Base-by-base conservation (phyloP, 768 basidiomycete species). In the Mycena rebaudengoi region DNA sequence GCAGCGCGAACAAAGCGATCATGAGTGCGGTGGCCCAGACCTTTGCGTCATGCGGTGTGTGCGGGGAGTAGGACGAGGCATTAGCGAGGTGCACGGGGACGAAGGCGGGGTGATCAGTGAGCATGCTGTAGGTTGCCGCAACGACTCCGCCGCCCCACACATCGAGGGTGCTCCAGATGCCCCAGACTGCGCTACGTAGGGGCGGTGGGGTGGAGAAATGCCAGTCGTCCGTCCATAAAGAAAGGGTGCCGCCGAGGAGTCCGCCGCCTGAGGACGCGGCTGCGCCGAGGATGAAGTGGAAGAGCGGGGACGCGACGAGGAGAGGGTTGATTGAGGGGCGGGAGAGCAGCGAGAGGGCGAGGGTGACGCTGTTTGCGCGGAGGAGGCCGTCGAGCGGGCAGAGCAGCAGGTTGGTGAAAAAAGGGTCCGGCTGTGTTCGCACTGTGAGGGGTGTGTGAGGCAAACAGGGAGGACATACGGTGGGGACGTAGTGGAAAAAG, bases 141-240 rank as follows among this genome's bases (percentile, higher is more conserved):
- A 81, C 80, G 3, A 85, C 64, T 8, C 82, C 78, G 37, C 86
- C 86, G 56, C 78, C 84, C 86, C 85, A 86, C 1, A 86, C 70
- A 65, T 86, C 86, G 18, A 86, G 69, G 2, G 80, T 82, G 8
- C 75, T 79, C 62, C 78, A 77, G 50, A 78, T 45, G 43, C 79
- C 77, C 66, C 66, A 68, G 2, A 77, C 80, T 6, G 76, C 81
- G 12, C 73, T 73, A 23, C 79, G 76, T 13, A 87, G 74, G 23
- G 84, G 71, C 0, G 81, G 81, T 2, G 86, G 86, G 0, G 82
- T 84, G 18, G 75, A 74, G 54, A 86, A 73, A 4, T 75, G 67
- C 86, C 86, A 87, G 39, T 76, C 70, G 0, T 79, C 68, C 0
- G 78, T 76, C 82, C 81, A 85, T 3, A 81, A 74, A 2, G 74